These are phyloP conservation scores for Rhynchosporium graminicola DNA, from an alignment of 2,329 filamentous ascomycete species.

Conservation along the genomic window DNA sequence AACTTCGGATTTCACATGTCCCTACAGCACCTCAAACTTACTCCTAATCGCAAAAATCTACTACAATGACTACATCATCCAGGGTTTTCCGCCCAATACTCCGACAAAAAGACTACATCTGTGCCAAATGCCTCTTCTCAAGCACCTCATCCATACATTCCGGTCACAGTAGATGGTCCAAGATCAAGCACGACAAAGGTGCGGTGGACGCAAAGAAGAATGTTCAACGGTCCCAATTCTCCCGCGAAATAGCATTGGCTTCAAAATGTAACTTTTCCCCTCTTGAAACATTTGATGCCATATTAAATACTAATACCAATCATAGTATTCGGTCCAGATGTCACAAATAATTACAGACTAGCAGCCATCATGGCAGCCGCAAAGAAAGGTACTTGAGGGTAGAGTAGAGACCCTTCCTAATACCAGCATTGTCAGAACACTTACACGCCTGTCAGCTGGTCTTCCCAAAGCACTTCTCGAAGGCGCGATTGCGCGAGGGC, in stretches of 20 bases:
- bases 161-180: constrained; percentile 93
- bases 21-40: too few relatives aligned
- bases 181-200: constrained; percentile 93
- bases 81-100: constrained; percentile 32
- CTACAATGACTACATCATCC: constrained; percentile 35
- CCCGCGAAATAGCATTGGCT: constrained; percentile 71
- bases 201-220: constrained; percentile 81
- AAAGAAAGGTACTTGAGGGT: constrained; percentile 64
- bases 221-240: constrained; percentile 65
- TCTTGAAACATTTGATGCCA: constrained; percentile 19
- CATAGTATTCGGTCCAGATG: constrained; percentile 73
- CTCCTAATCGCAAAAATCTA: background rate
- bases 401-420: constrained; percentile 32
- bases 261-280: constrained; percentile 63
- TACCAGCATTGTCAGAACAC: constrained; percentile 19
- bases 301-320: constrained; percentile 18
- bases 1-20: too few relatives aligned
- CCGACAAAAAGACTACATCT: constrained; percentile 27
- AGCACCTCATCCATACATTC: constrained; percentile 50
- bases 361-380: constrained; percentile 71
- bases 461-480: constrained; percentile 86
- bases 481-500: constrained; percentile 80
- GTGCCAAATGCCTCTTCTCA: constrained; percentile 45
- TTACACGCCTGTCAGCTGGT: constrained; percentile 52
- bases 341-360: constrained; percentile 73